Evolutionary conservation across 768 basidiomycete genomes (phyloP).

Genomic region (Porphyrellus cyaneotinctus): DNA sequence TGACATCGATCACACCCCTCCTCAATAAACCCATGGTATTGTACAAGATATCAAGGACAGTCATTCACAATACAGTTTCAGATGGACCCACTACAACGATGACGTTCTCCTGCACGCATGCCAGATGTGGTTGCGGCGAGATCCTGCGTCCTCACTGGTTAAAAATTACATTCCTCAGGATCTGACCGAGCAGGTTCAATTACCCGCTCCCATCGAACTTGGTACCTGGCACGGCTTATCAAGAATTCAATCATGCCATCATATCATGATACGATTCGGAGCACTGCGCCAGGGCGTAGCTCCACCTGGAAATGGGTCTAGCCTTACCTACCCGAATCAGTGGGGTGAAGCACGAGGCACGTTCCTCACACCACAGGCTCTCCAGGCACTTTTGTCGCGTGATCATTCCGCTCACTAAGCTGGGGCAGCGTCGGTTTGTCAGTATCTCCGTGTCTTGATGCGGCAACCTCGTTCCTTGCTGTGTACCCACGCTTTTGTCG

Average conservation of each 20-base stretch:
- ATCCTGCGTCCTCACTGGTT: neutral
- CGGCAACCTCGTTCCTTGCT: neutral
- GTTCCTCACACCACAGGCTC: neutral
- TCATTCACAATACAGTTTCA: too few species aligned
- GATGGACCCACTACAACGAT: too few species aligned
- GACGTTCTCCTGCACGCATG: too few species aligned
- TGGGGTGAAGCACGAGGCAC: neutral
- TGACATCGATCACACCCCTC: too few species aligned
- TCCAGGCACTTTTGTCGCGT: too few species aligned
- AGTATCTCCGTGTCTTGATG: neutral
- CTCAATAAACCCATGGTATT: too few species aligned
- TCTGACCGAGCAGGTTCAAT: neutral
- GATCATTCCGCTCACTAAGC: neutral
- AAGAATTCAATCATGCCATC: neutral
- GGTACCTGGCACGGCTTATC: neutral
- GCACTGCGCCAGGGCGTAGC: neutral
- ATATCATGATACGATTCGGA: neutral
- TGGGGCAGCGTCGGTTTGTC: neutral
- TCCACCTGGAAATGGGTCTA: neutral
- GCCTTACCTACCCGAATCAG: neutral
- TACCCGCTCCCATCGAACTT: neutral
- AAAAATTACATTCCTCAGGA: too few species aligned
- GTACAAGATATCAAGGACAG: too few species aligned
- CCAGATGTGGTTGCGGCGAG: neutral
- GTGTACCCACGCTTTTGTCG: neutral